Evolutionary conservation across 2,329 filamentous ascomycete genomes (phyloP).

Genomic region (Botrytis paeoniae): DNA sequence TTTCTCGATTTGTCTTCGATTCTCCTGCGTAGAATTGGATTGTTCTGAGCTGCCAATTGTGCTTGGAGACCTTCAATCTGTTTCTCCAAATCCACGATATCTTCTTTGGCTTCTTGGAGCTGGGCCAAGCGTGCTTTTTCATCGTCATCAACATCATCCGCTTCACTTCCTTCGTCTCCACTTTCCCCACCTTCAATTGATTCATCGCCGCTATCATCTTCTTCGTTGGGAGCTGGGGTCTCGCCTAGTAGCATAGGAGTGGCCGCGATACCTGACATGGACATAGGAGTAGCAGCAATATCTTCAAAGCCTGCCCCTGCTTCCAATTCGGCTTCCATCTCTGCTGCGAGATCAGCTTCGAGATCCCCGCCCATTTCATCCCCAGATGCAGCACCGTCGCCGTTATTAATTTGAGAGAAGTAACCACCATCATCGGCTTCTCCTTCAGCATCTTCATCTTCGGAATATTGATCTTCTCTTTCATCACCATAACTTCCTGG

Average conservation of each 20-base stretch:
- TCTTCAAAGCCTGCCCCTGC: slow-evolving; percentile 30
- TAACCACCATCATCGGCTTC: slow-evolving; percentile 42
- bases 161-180: slow-evolving; percentile 44
- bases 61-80: slow-evolving; percentile 45
- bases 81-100: slow-evolving; percentile 53
- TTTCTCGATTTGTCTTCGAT: slow-evolving; percentile 48
- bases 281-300: slow-evolving; percentile 39
- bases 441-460: slow-evolving; percentile 40
- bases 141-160: slow-evolving; percentile 50
- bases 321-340: slow-evolving; percentile 33
- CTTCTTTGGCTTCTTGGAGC: slow-evolving; percentile 47
- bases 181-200: slow-evolving; percentile 47
- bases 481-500: slow-evolving; percentile 31
- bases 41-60: slow-evolving; percentile 44
- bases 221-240: slow-evolving; percentile 26
- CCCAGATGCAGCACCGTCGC: slow-evolving; percentile 31
- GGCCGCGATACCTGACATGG: slow-evolving; percentile 28
- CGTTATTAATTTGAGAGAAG: slow-evolving; percentile 32
- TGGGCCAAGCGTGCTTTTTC: slow-evolving; percentile 47
- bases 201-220: slow-evolving; percentile 41
- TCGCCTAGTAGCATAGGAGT: slow-evolving; percentile 33
- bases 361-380: slow-evolving; percentile 40
- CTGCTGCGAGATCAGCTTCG: slow-evolving; percentile 37
- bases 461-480: slow-evolving; percentile 38
- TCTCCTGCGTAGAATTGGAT: slow-evolving; percentile 49